Base-by-base conservation (phyloP, 176 grass and related monocot genomes). In the Zea luxurians region DNA sequence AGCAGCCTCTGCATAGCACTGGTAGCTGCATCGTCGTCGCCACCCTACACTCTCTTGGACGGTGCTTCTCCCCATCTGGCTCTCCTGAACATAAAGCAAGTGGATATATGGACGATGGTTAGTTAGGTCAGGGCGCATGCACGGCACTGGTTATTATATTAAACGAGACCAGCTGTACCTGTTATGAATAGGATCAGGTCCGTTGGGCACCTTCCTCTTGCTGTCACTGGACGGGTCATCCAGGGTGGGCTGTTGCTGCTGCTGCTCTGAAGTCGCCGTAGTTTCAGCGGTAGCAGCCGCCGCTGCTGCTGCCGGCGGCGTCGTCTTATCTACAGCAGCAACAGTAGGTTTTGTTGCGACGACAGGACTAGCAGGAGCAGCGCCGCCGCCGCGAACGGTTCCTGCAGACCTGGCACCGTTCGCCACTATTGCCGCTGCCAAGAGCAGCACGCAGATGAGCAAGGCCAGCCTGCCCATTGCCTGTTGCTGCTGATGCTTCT, bases 161-260 rank as follows among this genome's bases (percentile, higher is more conserved):
- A 17, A 58, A 34, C 8, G 35, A 48, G 47, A 27, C 7, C 7
- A 70, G 17, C n/a, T n/a, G n/a, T 91, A 96, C 93, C 93, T 87
- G 11, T 96, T 96, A 64, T 97, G 93, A 84, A 97, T 97, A 16
- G 90, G 93, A 66, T 97, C 93, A 76, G 93, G 80, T 4, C 93
- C 93, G 38, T 97, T 97, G 35, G 93, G 93, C 47, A 97, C 93
- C 79, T 85, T 93, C 69, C 93, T 90, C 85, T 78, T 89, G 83
- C 78, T 93, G 53, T 85, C 66, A 27, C 27, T 27, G 27, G 27
- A 27, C 27, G 27, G 27, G 27, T 27, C 27, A 27, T 27, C 27
- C 27, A 27, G 27, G 27, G 27, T 27, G 27, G 27, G 27, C 27
- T 27, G n/a, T n/a, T n/a, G 27, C 27, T 27, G 27, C 27, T 27